Evolutionary conservation across 371 early-diverging fungal species (phyloP), one percentile per base, ranked within the genome.

Genomic region (Mucor indicus): DNA sequence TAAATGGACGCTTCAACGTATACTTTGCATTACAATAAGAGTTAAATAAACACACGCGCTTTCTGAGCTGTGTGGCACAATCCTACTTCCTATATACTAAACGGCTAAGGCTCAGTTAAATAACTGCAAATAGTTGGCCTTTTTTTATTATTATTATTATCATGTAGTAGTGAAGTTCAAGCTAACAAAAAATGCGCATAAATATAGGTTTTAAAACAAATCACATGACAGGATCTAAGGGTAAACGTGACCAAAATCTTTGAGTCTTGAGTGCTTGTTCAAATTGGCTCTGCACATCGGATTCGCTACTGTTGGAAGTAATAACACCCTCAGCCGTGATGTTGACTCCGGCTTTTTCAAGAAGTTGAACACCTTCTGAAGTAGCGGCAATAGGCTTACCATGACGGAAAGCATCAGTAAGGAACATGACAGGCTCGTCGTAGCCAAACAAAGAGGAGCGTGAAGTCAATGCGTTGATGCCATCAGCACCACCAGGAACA

Each of bases 341-440:
- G 3, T 49, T 46, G 4, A 32, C 19, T 2, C 32, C 27, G n/a
- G 53, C 38, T 22, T 38, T 19, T 31, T 62, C 24, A 20, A 67
- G 44, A 12, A 72, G 40, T 1, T 57, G 27, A 22, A 46, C 41
- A 43, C 59, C 68, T 22, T 60, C 57, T 15, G 52, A 31, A 27
- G 62, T 44, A 9, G 63, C 63, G 30, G 59, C 66, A 36, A 72
- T 57, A 27, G 68, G 68, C 25, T 72, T 72, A 24, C 59, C 58
- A 45, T 72, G 68, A 27, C 66, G 62, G 51, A 55, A 72, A 19
- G 66, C 50, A 23, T 65, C 66, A 23, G 59, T 19, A 6, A 72
- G 35, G 25, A 67, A 72, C 11, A 51, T 40, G n/a, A 44, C 21
- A n/a, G 66, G 66, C 35, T 65, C 68, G 12, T 62, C 64, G 30